Base-by-base conservation (phyloP, 495 filamentous ascomycete species). In the Cercophora samala region DNA sequence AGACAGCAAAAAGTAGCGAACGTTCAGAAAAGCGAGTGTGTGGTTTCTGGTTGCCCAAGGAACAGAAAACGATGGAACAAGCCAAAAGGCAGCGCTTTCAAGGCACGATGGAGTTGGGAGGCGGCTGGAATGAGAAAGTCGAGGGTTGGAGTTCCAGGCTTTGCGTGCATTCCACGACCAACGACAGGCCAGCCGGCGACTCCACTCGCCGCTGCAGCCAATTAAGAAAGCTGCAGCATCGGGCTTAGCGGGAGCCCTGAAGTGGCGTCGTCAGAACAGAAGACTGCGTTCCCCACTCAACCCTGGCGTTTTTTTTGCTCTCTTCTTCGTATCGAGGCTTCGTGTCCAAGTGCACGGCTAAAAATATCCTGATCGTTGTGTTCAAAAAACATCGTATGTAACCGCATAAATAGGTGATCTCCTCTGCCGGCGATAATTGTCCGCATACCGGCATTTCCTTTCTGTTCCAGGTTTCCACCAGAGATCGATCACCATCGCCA, bases 21-120 rank as follows among this genome's bases (percentile, higher is more conserved):
- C 62, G 69, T 71, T 55, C 54, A 54, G 25, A 17, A 58, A 60
- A 72, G 68, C 70, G 70, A 73, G 62, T 52, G 66, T 52, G 70
- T 70, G 67, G 51, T 64, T 55, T n/a, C 62, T 64, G 67, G 66
- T 73, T 70, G 66, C 68, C 65, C 61, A 70, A 70, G 70, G 58
- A 72, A 72, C 70, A 69, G 42, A 53, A 46, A 64, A 66, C 62
- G 58, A 65, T 58, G 60, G 61, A 46, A 46, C 37, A 46, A 46
- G 18, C 32, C 18, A 13, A 29, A 52, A 26, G 65, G 52, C 26
- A 29, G 26, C 52, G 55, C 53, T 63, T 6, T 21, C 25, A 60
- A 29, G 19, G 8, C 53, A 9, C 59, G 52, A 21, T 37, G 18
- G 56, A 53, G 53, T 66, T 55, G 51, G 67, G 69, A 66, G 52